Percentiles rank a stretch among this genome's conserved stretches.
phyloP scores from a whole-genome alignment of 1,284 basidiomycete species.

The Trametes pubescens region DNA sequence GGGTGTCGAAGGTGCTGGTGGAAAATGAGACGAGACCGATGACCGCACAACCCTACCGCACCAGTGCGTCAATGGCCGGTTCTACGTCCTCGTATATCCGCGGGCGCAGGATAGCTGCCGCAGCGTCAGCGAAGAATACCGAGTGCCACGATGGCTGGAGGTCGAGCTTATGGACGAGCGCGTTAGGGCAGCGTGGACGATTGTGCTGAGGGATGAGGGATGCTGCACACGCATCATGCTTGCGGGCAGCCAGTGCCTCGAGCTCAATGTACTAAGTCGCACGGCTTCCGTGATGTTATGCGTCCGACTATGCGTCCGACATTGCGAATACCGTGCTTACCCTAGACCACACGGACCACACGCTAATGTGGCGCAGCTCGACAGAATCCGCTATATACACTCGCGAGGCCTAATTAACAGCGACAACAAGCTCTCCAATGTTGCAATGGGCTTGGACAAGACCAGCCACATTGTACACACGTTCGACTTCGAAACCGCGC shows the following conservation, averaged over 20 bases:
- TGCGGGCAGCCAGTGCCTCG: not conserved
- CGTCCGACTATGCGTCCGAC: no score
- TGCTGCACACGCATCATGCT: not conserved
- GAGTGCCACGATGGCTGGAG: not conserved
- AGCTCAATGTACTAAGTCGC: not conserved
- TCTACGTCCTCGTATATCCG: not conserved
- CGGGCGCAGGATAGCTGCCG: not conserved
- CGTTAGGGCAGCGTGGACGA: not conserved
- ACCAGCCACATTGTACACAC: slow-evolving; percentile 27
- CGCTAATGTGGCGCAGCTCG: no score
- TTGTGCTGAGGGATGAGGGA: not conserved
- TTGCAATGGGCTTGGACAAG: no score
- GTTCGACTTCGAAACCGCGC: slow-evolving; percentile 29
- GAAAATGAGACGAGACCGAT: not conserved
- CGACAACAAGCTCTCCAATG: no score
- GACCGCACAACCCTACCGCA: not conserved
- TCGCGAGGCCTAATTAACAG: no score
- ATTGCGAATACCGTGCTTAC: no score
- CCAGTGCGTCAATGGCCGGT: not conserved
- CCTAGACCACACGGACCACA: no score
- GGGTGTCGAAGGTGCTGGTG: not conserved
- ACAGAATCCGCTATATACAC: no score
- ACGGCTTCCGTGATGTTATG: not conserved
- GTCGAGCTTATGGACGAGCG: not conserved
- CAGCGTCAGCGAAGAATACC: not conserved